Conservation (phyloP, 331 rosid species). For the Acacia pycnantha region DNA sequence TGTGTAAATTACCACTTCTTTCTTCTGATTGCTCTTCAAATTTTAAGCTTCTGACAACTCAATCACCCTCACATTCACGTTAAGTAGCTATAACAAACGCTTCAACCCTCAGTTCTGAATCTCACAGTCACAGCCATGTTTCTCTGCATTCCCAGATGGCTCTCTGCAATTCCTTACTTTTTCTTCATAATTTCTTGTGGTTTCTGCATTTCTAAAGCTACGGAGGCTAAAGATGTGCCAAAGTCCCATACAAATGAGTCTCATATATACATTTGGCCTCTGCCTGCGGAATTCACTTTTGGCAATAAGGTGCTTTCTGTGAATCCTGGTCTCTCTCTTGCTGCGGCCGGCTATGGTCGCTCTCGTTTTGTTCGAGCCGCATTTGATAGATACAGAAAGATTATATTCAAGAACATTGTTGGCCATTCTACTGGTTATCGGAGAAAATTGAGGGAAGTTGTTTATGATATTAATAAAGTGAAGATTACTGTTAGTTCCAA, state of each 20-base stretch:
- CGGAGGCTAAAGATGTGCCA: conserved; percentile 1
- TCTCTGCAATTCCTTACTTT: conserved; percentile 5
- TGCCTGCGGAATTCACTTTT: conserved; percentile 65
- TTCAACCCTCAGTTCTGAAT: background rate
- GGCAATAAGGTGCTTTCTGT: conserved; percentile 69
- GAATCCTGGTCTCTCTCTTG: conserved; percentile 67
- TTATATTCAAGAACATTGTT: conserved; percentile 54
- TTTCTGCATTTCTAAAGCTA: conserved; percentile 28
- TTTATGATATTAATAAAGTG: conserved; percentile 55
- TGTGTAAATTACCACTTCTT: background rate
- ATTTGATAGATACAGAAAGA: conserved; percentile 69
- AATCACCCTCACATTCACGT: background rate
- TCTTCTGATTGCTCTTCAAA: background rate
- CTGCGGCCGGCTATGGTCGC: conserved; percentile 40
- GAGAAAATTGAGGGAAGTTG: conserved; percentile 32
- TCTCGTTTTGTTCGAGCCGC: conserved; percentile 54
- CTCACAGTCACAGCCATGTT: conserved; percentile 29
- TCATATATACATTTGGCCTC: conserved; percentile 80
- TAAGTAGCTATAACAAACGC: background rate
- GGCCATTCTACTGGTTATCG: conserved; percentile 26
- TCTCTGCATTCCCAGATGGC: conserved; percentile 18
- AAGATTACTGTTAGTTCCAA: conserved; percentile 48
- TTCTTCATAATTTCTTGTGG: conserved; percentile 23
- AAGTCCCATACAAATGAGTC: conserved; percentile 30
- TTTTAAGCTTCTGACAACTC: background rate